Evolutionary conservation across 192 early-diverging fungal species (phyloP), one percentile per base, ranked within the genome.

Genomic region (Tieghemiomyces parasiticus): DNA sequence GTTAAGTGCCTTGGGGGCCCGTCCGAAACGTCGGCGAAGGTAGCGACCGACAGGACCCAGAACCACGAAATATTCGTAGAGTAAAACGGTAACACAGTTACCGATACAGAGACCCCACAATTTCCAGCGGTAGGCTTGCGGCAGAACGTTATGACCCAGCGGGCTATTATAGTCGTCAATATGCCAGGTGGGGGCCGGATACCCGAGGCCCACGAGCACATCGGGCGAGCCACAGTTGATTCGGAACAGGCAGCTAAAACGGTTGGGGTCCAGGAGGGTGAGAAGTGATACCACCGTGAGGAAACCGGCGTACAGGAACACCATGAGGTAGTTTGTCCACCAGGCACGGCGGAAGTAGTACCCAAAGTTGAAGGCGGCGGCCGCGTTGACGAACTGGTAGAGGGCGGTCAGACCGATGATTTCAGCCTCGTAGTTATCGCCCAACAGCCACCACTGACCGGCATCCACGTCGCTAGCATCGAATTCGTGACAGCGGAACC

Each of bases 201-300:
- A 69, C 0, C 66, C 67, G 10, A 84, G 52, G 0, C 35, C 46
- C 12, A 64, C 71, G 14, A 72, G 48, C 58, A 75, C 65, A 10
- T 49, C 72, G 13, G 66, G 51, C 0, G 77, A 70, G 30, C 85
- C 85, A 62, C 85, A 87, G 70, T 87, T 87, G 44, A 82, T 63
- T 19, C 77, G 71, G 68, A 85, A 78, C 35, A 73, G 45, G 61
- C 85, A 87, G n/a, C 72, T 70, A 34, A 78, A 68, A n/a, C 46
- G 26, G 67, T 85, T 87, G 16, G 85, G 85, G 55, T 78, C 71
- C 25, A 66, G 74, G 22, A 87, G 68, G 32, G 74, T 69, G 61
- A 80, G 59, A 44, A 73, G 65, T 32, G 77, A 78, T 8, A 84
- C 62, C 46, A 81, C 53, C 2, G 65, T 56, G 19, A 81, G 63